phyloP scores from a whole-genome alignment of 805 yeast species.

The Ogataea salicorniae region DNA sequence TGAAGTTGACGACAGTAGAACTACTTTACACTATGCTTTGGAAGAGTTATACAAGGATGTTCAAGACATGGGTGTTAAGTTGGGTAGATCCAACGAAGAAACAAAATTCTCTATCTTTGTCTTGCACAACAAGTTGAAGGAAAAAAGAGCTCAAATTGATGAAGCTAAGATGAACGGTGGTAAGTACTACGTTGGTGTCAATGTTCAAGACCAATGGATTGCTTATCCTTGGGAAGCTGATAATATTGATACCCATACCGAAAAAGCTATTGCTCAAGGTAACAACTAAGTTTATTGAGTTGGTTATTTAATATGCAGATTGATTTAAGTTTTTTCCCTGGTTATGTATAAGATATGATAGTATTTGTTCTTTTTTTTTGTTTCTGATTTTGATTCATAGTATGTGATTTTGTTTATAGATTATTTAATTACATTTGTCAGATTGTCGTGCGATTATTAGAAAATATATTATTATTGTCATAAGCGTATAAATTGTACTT shows the following conservation, averaged over 20 bases:
- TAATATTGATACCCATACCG: conserved; percentile 76
- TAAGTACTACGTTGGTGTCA: conserved; percentile 66
- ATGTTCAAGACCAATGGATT: conserved; percentile 76
- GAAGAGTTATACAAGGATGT: conserved; percentile 69
- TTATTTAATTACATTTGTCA: too few species aligned
- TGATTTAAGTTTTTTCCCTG: too few species aligned
- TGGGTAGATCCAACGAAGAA: conserved; percentile 52
- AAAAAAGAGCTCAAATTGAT: conserved; percentile 72
- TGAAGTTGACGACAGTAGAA: conserved; percentile 90
- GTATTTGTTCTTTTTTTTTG: too few species aligned
- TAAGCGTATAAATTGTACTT: neutral
- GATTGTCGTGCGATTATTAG: too few species aligned
- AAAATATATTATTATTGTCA: too few species aligned
- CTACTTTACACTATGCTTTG: conserved; percentile 81
- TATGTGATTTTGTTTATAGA: too few species aligned
- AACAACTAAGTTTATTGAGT: conserved; percentile 31
- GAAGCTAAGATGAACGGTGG: conserved; percentile 55
- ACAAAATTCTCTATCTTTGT: conserved; percentile 76
- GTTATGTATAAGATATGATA: too few species aligned
- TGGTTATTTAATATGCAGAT: too few species aligned
- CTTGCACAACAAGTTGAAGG: conserved; percentile 77
- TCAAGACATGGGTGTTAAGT: conserved; percentile 49
- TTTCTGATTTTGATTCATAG: too few species aligned
- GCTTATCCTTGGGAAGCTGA: conserved; percentile 89
- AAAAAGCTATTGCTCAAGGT: conserved; percentile 60